Evolutionary conservation across 768 basidiomycete species (phyloP), one percentile per base, ranked within the genome.

Genomic region (Tylopilus intermedius): DNA sequence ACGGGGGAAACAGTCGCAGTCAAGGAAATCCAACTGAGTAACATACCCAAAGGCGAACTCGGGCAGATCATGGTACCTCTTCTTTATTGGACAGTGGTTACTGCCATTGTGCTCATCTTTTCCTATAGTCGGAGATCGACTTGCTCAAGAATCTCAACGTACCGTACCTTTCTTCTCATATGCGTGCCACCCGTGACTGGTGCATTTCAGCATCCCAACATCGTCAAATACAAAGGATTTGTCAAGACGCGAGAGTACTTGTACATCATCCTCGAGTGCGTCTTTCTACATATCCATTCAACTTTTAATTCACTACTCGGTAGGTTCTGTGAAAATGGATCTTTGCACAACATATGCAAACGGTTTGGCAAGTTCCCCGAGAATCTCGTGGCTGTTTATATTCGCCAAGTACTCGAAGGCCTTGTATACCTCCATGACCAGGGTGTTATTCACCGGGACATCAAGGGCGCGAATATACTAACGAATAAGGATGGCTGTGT

Each of bases 301-400:
- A 45, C 35, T 55, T 24, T 14, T 29, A 18, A 41, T 54, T 59
- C 45, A 68, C 3, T 14, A 5, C 21, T 41, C n/a, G 15, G 14
- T 53, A 68, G 90, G 63, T 95, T 94, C 67, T 98, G 96, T 74
- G 96, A 99, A 77, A 99, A 99, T 64, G 96, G 96, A 15, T 96
- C 93, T 5, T 75, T 99, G 8, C 90, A 95, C 67, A 90, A 87
- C 54, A 96, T 98, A 62, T 87, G 86, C 71, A 97, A 97, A 71
- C 85, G 90, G 45, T 99, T 98, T 64, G 96, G 96, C 59, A 97
- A 98, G 75, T 98, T 99, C 66, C 96, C 96, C 0, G 96, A 99
- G 69, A 89, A 83, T 60, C 83, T 99, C 18, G 95, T 98, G 26
- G 94, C 90, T 0, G 90, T 97, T 14, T 98, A 97, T 73, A 91